These are phyloP conservation scores for Cladophialophora psammophila DNA, from an alignment of 2,329 filamentous ascomycete species.

Conservation along the genomic window DNA sequence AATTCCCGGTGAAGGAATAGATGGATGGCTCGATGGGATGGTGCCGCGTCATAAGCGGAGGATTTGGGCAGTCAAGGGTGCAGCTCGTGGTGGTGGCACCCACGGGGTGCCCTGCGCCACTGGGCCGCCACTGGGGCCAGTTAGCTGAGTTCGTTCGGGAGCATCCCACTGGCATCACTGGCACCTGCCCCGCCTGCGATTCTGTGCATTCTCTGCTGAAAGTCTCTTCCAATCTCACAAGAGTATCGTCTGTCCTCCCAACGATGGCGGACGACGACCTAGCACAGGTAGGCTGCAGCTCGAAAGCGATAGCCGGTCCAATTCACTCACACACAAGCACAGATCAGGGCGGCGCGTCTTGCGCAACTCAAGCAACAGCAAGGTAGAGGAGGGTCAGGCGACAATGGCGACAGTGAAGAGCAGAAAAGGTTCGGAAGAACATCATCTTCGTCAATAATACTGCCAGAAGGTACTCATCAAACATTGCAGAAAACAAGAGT, in stretches of 20 bases:
- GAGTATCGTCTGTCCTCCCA: not conserved
- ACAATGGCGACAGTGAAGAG: conserved; percentile 66
- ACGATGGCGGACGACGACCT: conserved; percentile 71
- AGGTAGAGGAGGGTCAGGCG: conserved; percentile 55
- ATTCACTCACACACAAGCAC: conserved; percentile 23
- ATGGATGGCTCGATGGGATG: not conserved
- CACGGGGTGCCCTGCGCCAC: not conserved
- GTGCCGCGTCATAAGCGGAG: conserved; percentile 10
- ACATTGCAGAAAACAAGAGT: conserved; percentile 53
- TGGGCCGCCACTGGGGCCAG: conserved; percentile 4
- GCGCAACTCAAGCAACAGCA: conserved; percentile 87
- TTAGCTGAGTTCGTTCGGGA: conserved; percentile 6
- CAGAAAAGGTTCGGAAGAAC: conserved; percentile 65
- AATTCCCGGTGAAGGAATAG: not conserved
- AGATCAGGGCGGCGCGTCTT: conserved; percentile 92
- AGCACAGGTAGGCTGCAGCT: conserved; percentile 62
- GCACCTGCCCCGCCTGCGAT: conserved; percentile 24
- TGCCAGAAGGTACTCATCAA: not conserved
- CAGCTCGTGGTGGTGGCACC: not conserved
- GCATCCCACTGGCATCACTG: not conserved
- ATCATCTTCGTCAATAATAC: not conserved
- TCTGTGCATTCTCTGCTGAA: conserved; percentile 7
- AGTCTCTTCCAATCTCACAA: conserved; percentile 2
- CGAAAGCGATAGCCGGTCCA: not conserved
- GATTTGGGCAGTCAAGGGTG: not conserved